phyloP scores from a whole-genome alignment of 1,284 basidiomycete species.

The Trametes polyzona region DNA sequence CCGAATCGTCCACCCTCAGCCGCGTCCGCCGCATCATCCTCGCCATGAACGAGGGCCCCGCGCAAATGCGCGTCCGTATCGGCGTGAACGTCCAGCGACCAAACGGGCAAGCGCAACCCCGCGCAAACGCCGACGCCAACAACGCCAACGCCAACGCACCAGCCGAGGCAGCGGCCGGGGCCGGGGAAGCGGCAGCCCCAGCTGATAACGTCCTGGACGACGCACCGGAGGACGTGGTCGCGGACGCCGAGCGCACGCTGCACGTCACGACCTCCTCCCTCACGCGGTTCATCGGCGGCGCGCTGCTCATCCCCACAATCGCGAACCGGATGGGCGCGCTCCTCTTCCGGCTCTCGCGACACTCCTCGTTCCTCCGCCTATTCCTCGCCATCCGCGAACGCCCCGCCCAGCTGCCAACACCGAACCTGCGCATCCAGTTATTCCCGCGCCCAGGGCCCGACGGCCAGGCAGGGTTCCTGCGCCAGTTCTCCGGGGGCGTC shows the following conservation, averaged over 20 bases:
- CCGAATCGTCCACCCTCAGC: conserved; percentile 10
- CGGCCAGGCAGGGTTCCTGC: conserved; percentile 14
- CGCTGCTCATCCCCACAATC: conserved; percentile 66
- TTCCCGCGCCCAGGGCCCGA: conserved; percentile 14
- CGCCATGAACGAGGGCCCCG: conserved; percentile 46
- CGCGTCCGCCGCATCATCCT: conserved; percentile 37
- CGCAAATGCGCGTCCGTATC: conserved; percentile 49
- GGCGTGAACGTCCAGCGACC: conserved; percentile 27
- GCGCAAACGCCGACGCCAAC: conserved; percentile 3
- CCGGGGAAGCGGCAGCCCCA: conserved; percentile 13
- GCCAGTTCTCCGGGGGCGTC: conserved; percentile 33
- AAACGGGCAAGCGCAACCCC: background rate
- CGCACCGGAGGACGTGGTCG: conserved; percentile 36
- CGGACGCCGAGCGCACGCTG: conserved; percentile 58
- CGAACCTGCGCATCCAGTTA: conserved; percentile 14
- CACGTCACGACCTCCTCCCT: conserved; percentile 59
- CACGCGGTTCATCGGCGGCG: conserved; percentile 66
- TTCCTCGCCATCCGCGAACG: conserved; percentile 59
- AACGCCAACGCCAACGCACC: conserved; percentile 8
- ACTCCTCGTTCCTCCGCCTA: conserved; percentile 48
- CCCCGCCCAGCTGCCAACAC: background rate
- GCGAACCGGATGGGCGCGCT: conserved; percentile 65
- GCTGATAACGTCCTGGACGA: too few species aligned
- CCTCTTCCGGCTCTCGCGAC: conserved; percentile 56
- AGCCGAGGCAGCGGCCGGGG: conserved; percentile 7